Percentiles rank a stretch among this genome's conserved stretches.
Conservation (phyloP, 2,329 filamentous ascomycete genomes). For the Didymella keratinophila region DNA sequence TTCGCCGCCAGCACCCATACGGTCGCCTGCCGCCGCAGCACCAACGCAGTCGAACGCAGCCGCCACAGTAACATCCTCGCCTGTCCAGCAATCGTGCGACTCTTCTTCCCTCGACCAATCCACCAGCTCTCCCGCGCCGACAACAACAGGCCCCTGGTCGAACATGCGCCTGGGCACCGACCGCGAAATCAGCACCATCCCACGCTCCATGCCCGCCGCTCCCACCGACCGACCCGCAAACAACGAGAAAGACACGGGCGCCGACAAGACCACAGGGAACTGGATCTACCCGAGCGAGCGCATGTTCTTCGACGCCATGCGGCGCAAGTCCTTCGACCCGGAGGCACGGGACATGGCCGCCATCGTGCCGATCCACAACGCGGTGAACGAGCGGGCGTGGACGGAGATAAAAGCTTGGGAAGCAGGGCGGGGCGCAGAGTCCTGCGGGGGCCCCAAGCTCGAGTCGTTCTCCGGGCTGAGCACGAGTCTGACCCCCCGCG, state of each 20-base stretch:
- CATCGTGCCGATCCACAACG: constrained; percentile 97
- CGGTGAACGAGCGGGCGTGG: constrained; percentile 97
- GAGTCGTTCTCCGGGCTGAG: constrained; percentile 79
- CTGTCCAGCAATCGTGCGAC: constrained; percentile 47
- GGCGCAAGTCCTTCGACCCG: constrained; percentile 82
- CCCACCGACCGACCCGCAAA: constrained; percentile 66
- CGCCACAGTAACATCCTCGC: constrained; percentile 26
- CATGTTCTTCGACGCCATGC: constrained; percentile 98
- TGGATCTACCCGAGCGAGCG: constrained; percentile 98
- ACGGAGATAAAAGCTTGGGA: constrained; percentile 92
- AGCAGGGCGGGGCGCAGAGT: constrained; percentile 65
- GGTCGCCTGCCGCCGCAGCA: constrained; percentile 25
- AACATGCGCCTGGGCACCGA: constrained; percentile 46
- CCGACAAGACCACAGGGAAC: constrained; percentile 75
- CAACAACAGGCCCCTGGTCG: constrained; percentile 32
- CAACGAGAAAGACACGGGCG: constrained; percentile 73
- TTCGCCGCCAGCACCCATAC: constrained; percentile 8
- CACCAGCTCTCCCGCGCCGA: constrained; percentile 32
- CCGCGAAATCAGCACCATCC: constrained; percentile 57
- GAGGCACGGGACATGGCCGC: constrained; percentile 80
- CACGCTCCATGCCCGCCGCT: constrained; percentile 40
- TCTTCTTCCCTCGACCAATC: constrained; percentile 48
- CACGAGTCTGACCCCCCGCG: constrained; percentile 76
- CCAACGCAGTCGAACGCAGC: constrained; percentile 11
- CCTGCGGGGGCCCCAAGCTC: constrained; percentile 80